phyloP scores from a whole-genome alignment of 2,329 filamentous ascomycete genomes.

The Graphilbum fragrans region DNA sequence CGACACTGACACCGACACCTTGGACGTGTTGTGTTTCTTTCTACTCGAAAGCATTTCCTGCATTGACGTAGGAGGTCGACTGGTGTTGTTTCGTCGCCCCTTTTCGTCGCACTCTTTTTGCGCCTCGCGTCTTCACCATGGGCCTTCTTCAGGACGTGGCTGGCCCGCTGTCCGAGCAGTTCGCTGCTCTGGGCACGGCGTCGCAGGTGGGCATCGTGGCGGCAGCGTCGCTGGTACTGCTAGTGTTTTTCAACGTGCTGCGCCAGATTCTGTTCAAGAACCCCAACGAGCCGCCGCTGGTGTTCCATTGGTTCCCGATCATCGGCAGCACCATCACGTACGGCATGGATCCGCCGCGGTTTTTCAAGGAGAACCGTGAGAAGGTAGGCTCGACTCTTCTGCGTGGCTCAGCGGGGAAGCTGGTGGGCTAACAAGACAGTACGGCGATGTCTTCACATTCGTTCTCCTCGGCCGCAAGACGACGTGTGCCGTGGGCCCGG shows the following conservation, averaged over 20 bases:
- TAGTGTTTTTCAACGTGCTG: slow-evolving; percentile 67
- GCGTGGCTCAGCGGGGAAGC: not conserved
- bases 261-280: slow-evolving; percentile 72
- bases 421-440: slow-evolving; percentile 15
- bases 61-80: not conserved
- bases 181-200: slow-evolving; percentile 32
- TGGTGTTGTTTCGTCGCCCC: not conserved
- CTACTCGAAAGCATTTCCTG: too few relatives aligned
- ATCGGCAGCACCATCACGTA: slow-evolving; percentile 88
- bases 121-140: slow-evolving; percentile 23
- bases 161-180: slow-evolving; percentile 37
- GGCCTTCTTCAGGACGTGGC: slow-evolving; percentile 41
- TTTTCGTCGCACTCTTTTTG: not conserved
- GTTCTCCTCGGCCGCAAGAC: slow-evolving; percentile 36
- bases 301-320: slow-evolving; percentile 72
- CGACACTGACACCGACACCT: too few relatives aligned
- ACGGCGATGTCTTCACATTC: slow-evolving; percentile 43
- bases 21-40: too few relatives aligned
- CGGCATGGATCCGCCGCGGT: slow-evolving; percentile 84
- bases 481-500: slow-evolving; percentile 35
- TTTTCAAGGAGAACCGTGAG: slow-evolving; percentile 61
- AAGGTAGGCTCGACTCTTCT: slow-evolving; percentile 37
- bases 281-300: slow-evolving; percentile 65
- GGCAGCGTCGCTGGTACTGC: slow-evolving; percentile 31
- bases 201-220: slow-evolving; percentile 35